Evolutionary conservation across 2,329 filamentous ascomycete genomes (phyloP).

Genomic region (Scedosporium boydii): DNA sequence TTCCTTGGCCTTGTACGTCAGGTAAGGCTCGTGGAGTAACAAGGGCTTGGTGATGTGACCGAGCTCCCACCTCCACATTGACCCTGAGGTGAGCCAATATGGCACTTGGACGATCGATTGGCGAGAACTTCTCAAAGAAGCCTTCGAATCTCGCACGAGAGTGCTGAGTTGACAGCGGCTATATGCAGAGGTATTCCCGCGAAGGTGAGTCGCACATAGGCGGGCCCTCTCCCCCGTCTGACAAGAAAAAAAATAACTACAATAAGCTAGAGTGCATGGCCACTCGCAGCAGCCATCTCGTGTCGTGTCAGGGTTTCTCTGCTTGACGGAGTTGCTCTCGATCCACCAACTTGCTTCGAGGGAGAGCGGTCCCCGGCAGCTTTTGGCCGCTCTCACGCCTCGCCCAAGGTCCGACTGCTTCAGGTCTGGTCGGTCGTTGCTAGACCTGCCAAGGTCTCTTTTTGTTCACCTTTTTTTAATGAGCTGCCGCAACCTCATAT

Average conservation of each 20-base stretch:
- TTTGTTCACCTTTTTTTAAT: not conserved
- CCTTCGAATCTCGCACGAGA: not conserved
- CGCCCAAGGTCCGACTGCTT: not conserved
- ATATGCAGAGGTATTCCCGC: not conserved
- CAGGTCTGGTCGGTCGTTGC: not conserved
- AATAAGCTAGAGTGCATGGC: not conserved
- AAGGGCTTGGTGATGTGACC: not conserved
- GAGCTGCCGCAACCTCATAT: not conserved
- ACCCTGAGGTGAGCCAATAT: not conserved
- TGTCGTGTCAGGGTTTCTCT: no score
- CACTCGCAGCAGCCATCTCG: not conserved
- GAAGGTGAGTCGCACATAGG: not conserved
- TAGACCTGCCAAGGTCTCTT: not conserved
- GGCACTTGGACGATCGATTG: not conserved
- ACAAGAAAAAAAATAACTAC: not conserved
- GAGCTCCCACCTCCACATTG: not conserved
- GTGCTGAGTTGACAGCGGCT: slow-evolving; percentile 6
- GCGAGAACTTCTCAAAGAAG: not conserved
- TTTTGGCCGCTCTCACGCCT: not conserved
- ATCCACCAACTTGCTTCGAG: not conserved
- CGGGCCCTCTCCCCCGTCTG: not conserved
- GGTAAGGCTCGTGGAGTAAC: not conserved
- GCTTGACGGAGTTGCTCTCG: not conserved
- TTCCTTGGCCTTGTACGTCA: not conserved
- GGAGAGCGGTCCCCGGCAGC: not conserved